Conservation (phyloP, 148 eudicot species). For the Limonium bicolor region DNA sequence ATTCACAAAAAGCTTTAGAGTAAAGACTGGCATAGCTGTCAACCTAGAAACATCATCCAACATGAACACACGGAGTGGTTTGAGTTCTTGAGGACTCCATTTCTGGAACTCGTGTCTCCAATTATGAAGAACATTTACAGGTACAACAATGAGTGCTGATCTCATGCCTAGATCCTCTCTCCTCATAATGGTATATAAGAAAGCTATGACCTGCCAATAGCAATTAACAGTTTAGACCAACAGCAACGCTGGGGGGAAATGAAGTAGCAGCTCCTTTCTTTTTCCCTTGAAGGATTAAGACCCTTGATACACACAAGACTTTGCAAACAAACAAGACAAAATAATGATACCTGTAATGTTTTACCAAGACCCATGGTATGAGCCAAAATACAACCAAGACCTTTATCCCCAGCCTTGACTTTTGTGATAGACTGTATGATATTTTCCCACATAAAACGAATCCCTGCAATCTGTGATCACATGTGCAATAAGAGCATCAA, state of each 20-base stretch:
- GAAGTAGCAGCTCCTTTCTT: too few species aligned
- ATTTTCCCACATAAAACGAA: conserved; percentile 98
- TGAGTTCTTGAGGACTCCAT: conserved; percentile 79
- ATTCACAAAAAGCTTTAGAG: not conserved
- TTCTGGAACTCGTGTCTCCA: conserved; percentile 85
- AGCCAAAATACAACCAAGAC: conserved; percentile 96
- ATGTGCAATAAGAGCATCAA: too few species aligned
- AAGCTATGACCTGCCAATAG: conserved; percentile 77
- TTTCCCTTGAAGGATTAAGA: too few species aligned
- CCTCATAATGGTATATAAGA: conserved; percentile 90
- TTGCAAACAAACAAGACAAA: not conserved
- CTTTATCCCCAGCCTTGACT: conserved; percentile 88
- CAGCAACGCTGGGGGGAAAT: not conserved
- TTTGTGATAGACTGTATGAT: conserved; percentile 69
- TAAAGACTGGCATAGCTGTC: conserved; percentile 2
- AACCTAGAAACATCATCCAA: conserved; percentile 87
- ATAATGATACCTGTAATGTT: conserved; percentile 80
- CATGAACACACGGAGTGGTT: conserved; percentile 87
- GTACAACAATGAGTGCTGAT: conserved; percentile 80
- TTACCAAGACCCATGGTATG: conserved; percentile 99
- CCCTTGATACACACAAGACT: too few species aligned
- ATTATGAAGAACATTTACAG: conserved; percentile 92
- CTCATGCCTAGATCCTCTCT: conserved; percentile 74
- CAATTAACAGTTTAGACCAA: conserved; percentile 7
- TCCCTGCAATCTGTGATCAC: conserved; percentile 77